Evolutionary conservation across 768 basidiomycete species (phyloP).

Genomic region (Pleurotus citrinopileatus): DNA sequence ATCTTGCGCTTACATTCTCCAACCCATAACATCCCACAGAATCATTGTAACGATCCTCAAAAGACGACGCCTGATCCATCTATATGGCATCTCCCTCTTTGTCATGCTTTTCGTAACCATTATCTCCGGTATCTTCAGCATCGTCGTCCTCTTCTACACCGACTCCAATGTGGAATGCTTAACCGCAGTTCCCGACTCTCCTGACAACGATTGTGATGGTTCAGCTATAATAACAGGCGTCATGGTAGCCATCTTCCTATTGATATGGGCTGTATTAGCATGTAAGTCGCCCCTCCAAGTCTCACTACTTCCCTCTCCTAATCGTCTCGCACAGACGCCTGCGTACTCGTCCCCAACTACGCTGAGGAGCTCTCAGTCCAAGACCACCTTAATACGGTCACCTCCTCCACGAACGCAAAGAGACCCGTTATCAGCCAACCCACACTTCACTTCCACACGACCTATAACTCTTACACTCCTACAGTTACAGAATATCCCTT

Average conservation of each 20-base stretch:
- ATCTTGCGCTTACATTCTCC: background rate
- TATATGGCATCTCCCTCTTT: constrained; percentile 41
- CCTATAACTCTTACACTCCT: constrained; percentile 14
- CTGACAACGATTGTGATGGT: constrained; percentile 25
- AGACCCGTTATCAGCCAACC: background rate
- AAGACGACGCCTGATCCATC: constrained; percentile 36
- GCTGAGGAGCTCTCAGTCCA: constrained; percentile 53
- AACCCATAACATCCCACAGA: background rate
- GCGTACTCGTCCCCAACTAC: constrained; percentile 50
- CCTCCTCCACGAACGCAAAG: background rate
- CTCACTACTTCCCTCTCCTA: background rate
- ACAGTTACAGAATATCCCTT: constrained; percentile 11
- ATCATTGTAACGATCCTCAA: constrained; percentile 38
- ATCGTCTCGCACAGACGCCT: constrained; percentile 36
- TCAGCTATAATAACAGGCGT: constrained; percentile 40
- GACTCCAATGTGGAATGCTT: constrained; percentile 31
- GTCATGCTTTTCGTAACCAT: constrained; percentile 46
- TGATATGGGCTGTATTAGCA: constrained; percentile 53
- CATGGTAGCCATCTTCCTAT: constrained; percentile 40
- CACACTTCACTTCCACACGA: constrained; percentile 9
- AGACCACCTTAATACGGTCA: constrained; percentile 23
- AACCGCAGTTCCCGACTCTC: constrained; percentile 34
- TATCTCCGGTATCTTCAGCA: constrained; percentile 43
- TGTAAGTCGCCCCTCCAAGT: constrained; percentile 35
- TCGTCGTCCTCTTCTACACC: constrained; percentile 46